Evolutionary conservation across 768 basidiomycete species (phyloP).

Genomic region (Terana coerulea): DNA sequence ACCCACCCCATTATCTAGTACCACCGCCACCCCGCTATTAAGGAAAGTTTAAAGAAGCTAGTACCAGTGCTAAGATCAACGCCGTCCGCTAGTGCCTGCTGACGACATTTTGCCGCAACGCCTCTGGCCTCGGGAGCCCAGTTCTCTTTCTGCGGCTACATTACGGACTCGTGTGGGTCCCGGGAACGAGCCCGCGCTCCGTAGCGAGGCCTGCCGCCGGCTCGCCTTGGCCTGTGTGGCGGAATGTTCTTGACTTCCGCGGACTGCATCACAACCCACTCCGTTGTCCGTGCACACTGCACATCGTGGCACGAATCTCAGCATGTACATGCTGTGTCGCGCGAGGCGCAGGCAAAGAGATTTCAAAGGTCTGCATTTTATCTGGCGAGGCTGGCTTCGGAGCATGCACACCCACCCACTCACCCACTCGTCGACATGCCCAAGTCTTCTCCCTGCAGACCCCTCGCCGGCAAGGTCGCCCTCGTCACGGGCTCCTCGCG

Average conservation of each 20-base stretch:
- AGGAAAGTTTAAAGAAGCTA: no score
- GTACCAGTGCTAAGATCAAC: no score
- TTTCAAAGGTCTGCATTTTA: no score
- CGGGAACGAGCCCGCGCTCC: no score
- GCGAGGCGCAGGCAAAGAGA: background rate
- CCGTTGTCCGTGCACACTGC: background rate
- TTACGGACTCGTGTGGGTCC: no score
- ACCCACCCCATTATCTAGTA: no score
- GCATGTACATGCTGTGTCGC: background rate
- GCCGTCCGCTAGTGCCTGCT: no score
- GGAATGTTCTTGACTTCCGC: background rate
- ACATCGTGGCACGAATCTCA: background rate
- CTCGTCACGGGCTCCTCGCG: slow-evolving; percentile 60
- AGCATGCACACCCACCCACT: background rate
- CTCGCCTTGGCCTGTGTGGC: background rate
- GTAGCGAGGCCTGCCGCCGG: no score
- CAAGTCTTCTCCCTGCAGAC: slow-evolving; percentile 8
- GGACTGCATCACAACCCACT: background rate
- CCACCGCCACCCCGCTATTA: no score
- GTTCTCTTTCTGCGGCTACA: no score
- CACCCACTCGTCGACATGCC: background rate
- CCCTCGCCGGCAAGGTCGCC: slow-evolving; percentile 26
- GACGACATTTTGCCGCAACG: no score
- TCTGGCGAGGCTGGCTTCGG: background rate
- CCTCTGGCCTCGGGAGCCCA: no score